Percentiles rank a stretch among this genome's conserved stretches.
Conservation (phyloP, 352 stramenopile species). For the Globisporangium cylindrosporum region DNA sequence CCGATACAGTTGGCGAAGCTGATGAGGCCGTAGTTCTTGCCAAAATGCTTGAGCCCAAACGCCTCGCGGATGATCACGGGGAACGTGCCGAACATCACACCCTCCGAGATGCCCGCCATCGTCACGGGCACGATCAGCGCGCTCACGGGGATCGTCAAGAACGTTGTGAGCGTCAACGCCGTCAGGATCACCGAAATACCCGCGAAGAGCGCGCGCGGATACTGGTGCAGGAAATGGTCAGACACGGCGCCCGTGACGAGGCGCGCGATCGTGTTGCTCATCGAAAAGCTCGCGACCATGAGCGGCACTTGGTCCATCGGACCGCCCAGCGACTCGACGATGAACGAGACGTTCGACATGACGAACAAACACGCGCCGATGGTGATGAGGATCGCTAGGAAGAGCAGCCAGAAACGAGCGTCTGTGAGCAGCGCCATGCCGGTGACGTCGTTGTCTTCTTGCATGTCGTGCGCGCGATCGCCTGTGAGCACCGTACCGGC, state of each 20-base stretch:
- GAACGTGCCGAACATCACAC: slow-evolving; percentile 80
- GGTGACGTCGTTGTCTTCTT: slow-evolving; percentile 51
- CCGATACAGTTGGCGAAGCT: slow-evolving; percentile 80
- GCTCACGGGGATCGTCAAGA: slow-evolving; percentile 43
- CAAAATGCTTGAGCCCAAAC: slow-evolving; percentile 75
- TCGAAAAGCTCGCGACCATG: slow-evolving; percentile 78
- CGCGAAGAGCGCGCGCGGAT: slow-evolving; percentile 60
- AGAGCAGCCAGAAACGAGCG: slow-evolving; percentile 74
- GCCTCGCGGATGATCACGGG: slow-evolving; percentile 79
- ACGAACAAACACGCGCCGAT: slow-evolving; percentile 71
- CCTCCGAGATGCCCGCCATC: slow-evolving; percentile 64
- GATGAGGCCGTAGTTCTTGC: slow-evolving; percentile 84
- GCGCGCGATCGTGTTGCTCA: slow-evolving; percentile 67
- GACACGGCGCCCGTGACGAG: slow-evolving; percentile 60
- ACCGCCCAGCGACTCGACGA: slow-evolving; percentile 70
- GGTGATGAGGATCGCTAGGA: slow-evolving; percentile 69
- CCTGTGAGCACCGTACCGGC: slow-evolving; percentile 24
- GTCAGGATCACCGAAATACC: slow-evolving; percentile 48
- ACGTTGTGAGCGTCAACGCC: slow-evolving; percentile 41
- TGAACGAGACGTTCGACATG: slow-evolving; percentile 86
- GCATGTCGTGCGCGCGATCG: slow-evolving; percentile 20
- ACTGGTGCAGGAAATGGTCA: slow-evolving; percentile 40
- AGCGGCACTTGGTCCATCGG: slow-evolving; percentile 57
- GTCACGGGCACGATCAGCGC: slow-evolving; percentile 54
- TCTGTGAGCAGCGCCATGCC: slow-evolving; percentile 50